Base-by-base conservation (phyloP, 2,329 filamentous ascomycete genomes). In the Aspergillus ochraceoroseus region DNA sequence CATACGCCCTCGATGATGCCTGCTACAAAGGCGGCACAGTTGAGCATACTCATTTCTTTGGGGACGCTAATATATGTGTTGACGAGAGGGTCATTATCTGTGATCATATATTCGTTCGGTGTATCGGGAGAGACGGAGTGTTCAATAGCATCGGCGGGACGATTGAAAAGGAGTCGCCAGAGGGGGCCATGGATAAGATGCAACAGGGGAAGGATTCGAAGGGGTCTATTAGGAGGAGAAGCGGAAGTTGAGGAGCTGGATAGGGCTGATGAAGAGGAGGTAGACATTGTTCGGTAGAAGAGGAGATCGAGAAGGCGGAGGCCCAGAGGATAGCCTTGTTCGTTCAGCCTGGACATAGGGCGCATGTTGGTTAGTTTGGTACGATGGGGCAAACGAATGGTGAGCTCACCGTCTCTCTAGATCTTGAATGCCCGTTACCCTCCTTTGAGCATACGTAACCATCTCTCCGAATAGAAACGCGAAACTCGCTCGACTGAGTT, bases 21-120 rank as follows among this genome's bases (percentile, higher is more conserved):
- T 1, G 92, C 92, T 13, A 95, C 88, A 61, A 86, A 98, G 7
- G 92, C 92, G 12, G 90, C 92, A 66, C 90, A 95, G 65, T 95
- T 96, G 58, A 98, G 75, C 76, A 92, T 86, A 67, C 79, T 88
- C 86, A 98, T 94, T 68, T 98, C 92, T 58, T 84, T 84, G 11
- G 92, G 92, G 38, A 96, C 84, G 56, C 82, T 87, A 60, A 98
- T 85, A 70, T 92, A 96, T 48, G 84, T 83, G 67, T 95, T 96
- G 26, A 96, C 90, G 35, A 96, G 75, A 14, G 92, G 92, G 63
- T 96, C 92, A 68, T 98, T 96, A 70, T 98, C 92, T 56, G 89
- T 87, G 56, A 98, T 92, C 90, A 98, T 96, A 73, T 96, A 98
- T 71, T 96, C 90, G 55, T 92, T 87, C 6, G 87, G 83, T 37